Evolutionary conservation across 2,329 filamentous ascomycete species (phyloP).

Genomic region (Cytospora schulzeri): DNA sequence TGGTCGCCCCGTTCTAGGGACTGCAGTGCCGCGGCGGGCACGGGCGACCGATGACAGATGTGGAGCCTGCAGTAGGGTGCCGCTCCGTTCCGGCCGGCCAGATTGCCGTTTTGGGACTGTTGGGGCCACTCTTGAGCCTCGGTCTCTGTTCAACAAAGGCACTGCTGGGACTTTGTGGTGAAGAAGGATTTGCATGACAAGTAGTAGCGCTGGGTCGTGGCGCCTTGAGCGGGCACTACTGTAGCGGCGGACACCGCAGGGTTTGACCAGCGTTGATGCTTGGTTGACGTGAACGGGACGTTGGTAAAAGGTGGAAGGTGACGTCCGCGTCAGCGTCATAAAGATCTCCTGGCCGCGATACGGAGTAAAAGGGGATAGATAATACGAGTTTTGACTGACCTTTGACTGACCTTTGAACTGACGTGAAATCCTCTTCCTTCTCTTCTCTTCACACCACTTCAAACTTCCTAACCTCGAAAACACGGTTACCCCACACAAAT

Average conservation of each 20-base stretch:
- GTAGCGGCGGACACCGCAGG: conserved; percentile 1
- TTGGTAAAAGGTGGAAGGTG: background rate
- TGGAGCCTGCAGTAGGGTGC: conserved; percentile 10
- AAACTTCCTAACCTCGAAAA: no score
- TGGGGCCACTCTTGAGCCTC: conserved; percentile 12
- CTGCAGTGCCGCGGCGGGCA: background rate
- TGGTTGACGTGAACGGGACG: background rate
- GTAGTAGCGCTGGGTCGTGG: conserved; percentile 7
- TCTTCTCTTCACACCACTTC: background rate
- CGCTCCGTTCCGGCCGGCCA: conserved; percentile 19
- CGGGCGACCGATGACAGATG: conserved; percentile 8
- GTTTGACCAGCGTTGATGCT: conserved; percentile 4
- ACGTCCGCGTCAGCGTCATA: background rate
- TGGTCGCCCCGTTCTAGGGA: conserved; percentile 8
- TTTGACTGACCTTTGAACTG: background rate
- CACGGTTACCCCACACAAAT: background rate
- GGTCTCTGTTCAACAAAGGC: background rate
- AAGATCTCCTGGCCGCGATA: background rate
- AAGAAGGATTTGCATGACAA: conserved; percentile 9
- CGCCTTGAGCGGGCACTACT: conserved; percentile 7
- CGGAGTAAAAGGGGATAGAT: background rate
- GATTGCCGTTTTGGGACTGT: conserved; percentile 15
- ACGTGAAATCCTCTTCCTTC: no score
- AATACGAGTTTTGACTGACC: background rate
- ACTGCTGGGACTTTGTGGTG: background rate